Conservation (phyloP, 192 early-diverging fungal species). For the Thoreauomyces humboldtii region DNA sequence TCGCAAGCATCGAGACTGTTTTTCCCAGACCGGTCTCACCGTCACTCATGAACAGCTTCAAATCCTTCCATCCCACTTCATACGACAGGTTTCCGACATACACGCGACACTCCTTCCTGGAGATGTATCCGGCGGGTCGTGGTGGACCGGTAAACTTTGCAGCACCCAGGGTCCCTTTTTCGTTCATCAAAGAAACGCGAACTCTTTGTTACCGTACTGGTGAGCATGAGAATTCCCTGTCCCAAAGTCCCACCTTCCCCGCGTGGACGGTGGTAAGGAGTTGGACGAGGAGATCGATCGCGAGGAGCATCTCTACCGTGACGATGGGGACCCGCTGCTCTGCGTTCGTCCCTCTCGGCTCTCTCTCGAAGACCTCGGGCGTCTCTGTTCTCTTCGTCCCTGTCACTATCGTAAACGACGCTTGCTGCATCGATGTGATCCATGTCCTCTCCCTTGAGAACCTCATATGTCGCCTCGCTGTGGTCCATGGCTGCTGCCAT, state of each 20-base stretch:
- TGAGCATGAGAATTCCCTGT: too few relatives aligned
- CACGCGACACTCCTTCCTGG: slow-evolving; percentile 59
- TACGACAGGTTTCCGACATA: slow-evolving; percentile 82
- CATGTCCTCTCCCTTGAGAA: slow-evolving; percentile 1
- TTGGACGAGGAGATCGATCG: not conserved
- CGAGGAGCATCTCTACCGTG: not conserved
- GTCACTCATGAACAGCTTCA: slow-evolving; percentile 81
- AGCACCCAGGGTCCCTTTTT: not conserved
- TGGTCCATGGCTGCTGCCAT: too few relatives aligned
- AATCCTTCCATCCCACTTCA: slow-evolving; percentile 70
- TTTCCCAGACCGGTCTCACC: too few relatives aligned
- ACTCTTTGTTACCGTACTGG: too few relatives aligned
- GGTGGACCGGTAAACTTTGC: not conserved
- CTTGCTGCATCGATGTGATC: slow-evolving; percentile 14
- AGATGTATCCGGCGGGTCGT: slow-evolving; percentile 12
- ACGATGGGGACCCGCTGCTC: too few relatives aligned
- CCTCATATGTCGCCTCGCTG: too few relatives aligned
- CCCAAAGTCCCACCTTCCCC: too few relatives aligned
- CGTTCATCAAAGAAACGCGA: slow-evolving; percentile 21
- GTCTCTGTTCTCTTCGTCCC: not conserved
- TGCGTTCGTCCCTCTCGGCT: not conserved
- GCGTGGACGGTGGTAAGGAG: not conserved
- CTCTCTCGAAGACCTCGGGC: not conserved
- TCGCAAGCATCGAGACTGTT: too few relatives aligned
- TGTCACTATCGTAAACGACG: slow-evolving; percentile 10